phyloP scores from a whole-genome alignment of 1,139 yeast genomes.

The Candida sanyaensis region DNA sequence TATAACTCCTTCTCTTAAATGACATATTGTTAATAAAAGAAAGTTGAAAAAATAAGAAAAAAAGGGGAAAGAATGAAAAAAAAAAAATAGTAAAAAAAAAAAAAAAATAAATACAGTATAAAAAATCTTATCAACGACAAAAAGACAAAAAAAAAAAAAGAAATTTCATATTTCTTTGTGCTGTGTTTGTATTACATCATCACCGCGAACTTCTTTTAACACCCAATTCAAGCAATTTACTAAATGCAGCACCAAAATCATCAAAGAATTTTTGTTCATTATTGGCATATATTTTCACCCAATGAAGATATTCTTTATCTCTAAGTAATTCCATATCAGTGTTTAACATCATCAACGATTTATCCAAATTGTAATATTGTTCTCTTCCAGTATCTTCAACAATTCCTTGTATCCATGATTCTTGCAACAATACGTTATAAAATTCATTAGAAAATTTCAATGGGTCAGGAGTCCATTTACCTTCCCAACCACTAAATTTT shows the following conservation, averaged over 20 bases:
- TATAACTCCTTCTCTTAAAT: slow-evolving; percentile 17
- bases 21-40: slow-evolving; percentile 13
- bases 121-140: too few relatives aligned
- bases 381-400: slow-evolving; percentile 43
- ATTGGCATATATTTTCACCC: slow-evolving; percentile 56
- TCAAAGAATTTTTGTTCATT: slow-evolving; percentile 52
- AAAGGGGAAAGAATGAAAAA: too few relatives aligned
- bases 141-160: too few relatives aligned
- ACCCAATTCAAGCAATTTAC: slow-evolving; percentile 62
- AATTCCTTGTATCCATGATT: slow-evolving; percentile 29
- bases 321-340: slow-evolving; percentile 58
- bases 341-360: slow-evolving; percentile 64
- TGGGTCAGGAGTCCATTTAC: slow-evolving; percentile 42
- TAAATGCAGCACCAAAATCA: slow-evolving; percentile 56
- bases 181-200: too few relatives aligned
- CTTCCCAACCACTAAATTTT: slow-evolving; percentile 47
- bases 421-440: slow-evolving; percentile 30
- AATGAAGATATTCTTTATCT: slow-evolving; percentile 49
- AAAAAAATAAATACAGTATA: too few relatives aligned
- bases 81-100: too few relatives aligned
- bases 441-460: slow-evolving; percentile 38
- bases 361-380: slow-evolving; percentile 39
- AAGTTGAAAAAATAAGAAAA: too few relatives aligned
- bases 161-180: too few relatives aligned
- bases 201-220: background rate